Conservation (phyloP, 495 filamentous ascomycete species). For the Tuber aestivum region DNA sequence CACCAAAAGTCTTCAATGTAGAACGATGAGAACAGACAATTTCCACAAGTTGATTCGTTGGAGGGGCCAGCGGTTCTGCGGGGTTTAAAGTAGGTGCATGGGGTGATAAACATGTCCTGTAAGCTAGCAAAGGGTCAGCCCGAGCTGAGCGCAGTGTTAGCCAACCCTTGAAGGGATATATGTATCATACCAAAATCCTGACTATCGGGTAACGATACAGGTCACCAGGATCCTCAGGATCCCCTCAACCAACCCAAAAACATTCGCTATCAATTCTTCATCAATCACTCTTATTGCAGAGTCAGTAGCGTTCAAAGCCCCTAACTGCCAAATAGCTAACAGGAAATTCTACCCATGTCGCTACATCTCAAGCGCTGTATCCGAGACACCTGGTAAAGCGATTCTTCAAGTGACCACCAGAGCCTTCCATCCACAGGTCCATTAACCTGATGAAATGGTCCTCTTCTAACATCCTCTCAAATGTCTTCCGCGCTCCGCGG, state of each 20-base stretch:
- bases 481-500: conserved; percentile 65
- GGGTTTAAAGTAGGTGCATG: conserved; percentile 52
- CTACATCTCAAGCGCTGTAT: conserved; percentile 73
- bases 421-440: conserved; percentile 69
- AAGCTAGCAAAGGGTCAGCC: conserved; percentile 54
- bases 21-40: conserved; percentile 70
- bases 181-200: conserved; percentile 76
- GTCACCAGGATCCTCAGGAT: conserved; percentile 79
- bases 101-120: conserved; percentile 90
- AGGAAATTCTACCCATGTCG: conserved; percentile 58
- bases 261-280: conserved; percentile 73
- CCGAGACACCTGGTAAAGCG: conserved; percentile 94
- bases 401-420: conserved; percentile 74
- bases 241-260: conserved; percentile 82
- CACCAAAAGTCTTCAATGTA: conserved; percentile 86
- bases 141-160: neutral
- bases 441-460: conserved; percentile 75
- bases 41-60: conserved; percentile 93
- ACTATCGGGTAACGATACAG: conserved; percentile 96
- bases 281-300: conserved; percentile 56
- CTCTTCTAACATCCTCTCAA: conserved; percentile 81
- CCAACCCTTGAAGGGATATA: too few relatives aligned
- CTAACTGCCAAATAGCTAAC: conserved; percentile 6
- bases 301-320: conserved; percentile 26
- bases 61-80: conserved; percentile 46